These are phyloP conservation scores for Chlorella sp. DNA, from an alignment of 139 green algal genomes.

Conservation along the genomic window DNA sequence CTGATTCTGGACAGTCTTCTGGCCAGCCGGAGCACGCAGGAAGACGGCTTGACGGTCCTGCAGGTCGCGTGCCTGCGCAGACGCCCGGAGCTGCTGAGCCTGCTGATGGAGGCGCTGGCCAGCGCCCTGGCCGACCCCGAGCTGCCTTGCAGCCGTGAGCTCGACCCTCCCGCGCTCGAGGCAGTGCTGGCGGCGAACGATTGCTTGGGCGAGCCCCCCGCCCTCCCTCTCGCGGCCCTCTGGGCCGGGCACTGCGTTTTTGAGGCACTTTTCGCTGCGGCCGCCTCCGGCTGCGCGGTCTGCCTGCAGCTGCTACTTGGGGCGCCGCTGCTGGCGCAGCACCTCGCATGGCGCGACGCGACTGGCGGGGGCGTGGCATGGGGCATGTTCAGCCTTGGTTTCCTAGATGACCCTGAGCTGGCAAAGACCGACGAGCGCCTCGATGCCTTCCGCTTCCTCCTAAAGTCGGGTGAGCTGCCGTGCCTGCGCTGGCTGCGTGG, in stretches of 20 bases:
- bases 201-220: no score
- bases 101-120: background rate
- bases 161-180: background rate
- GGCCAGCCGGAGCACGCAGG: no score
- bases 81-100: background rate
- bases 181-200: constrained; percentile 1
- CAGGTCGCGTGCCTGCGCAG: constrained; percentile 13
- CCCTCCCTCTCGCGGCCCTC: no score
- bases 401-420: no score
- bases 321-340: background rate
- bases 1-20: no score
- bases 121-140: background rate
- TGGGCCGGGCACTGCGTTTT: no score
- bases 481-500: background rate
- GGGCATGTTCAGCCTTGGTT: no score
- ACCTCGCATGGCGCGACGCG: no score
- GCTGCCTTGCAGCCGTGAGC: background rate
- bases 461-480: constrained; percentile 2
- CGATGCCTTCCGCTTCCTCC: no score
- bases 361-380: no score
- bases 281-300: background rate
- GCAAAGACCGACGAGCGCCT: no score
- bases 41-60: background rate
- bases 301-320: constrained; percentile 2
- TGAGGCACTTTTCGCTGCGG: no score